These are phyloP conservation scores for Sphagnurus paluster DNA, from an alignment of 1,284 basidiomycete species.

Conservation along the genomic window DNA sequence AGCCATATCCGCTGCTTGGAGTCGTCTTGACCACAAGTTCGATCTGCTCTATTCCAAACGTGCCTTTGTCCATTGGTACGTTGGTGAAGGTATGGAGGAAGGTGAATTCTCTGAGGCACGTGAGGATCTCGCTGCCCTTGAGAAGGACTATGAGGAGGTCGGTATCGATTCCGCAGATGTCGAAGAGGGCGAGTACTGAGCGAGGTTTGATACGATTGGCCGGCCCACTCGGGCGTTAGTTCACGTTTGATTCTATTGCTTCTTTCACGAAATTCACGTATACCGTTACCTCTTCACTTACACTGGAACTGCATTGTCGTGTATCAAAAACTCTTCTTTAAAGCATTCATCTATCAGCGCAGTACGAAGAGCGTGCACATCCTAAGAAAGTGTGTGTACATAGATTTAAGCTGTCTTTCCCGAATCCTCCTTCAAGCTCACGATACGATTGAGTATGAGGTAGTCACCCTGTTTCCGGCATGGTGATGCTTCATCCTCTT, in stretches of 20 bases:
- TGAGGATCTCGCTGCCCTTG: conserved; percentile 95
- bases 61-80: conserved; percentile 94
- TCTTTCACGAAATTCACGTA: conserved; percentile 33
- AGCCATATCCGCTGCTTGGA: conserved; percentile 94
- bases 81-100: conserved; percentile 98
- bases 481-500: conserved; percentile 43
- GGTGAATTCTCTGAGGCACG: conserved; percentile 98
- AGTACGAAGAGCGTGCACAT: no score
- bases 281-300: conserved; percentile 25
- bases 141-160: conserved; percentile 97
- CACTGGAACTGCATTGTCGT: conserved; percentile 14
- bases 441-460: conserved; percentile 91
- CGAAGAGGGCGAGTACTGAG: conserved; percentile 50
- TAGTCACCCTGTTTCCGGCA: conserved; percentile 66
- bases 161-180: conserved; percentile 87
- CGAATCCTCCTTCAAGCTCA: conserved; percentile 93
- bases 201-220: conserved; percentile 8
- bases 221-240: conserved; percentile 18
- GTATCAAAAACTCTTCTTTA: not conserved
- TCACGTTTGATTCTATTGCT: conserved; percentile 26
- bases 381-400: no score
- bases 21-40: conserved; percentile 93
- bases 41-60: conserved; percentile 92
- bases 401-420: conserved; percentile 65
- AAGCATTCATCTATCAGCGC: no score